These are phyloP conservation scores for Prosopis cineraria DNA, from an alignment of 306 rosid species.

Conservation along the genomic window DNA sequence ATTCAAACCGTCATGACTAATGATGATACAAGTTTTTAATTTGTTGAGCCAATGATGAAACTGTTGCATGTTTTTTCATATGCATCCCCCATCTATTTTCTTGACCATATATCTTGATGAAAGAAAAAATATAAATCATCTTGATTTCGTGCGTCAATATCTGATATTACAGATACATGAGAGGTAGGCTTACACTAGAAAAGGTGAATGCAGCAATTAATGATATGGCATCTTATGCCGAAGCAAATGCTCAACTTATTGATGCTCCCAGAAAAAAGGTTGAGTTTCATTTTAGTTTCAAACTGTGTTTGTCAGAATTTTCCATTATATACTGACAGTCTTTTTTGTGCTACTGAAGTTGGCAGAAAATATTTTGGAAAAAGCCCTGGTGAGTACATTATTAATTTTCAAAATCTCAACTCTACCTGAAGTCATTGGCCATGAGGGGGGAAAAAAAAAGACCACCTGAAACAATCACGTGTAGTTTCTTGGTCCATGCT, in stretches of 20 bases:
- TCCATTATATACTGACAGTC: conserved; percentile 35
- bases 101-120: not conserved
- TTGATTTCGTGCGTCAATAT: conserved; percentile 8
- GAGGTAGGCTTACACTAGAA: conserved; percentile 91
- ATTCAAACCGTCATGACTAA: not conserved
- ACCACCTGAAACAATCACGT: not conserved
- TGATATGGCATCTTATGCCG: conserved; percentile 88
- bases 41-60: not conserved
- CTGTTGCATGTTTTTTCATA: not conserved
- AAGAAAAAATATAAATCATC: not conserved
- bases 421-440: not conserved
- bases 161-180: conserved; percentile 75
- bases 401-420: conserved; percentile 11
- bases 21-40: not conserved
- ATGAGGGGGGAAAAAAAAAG: not conserved
- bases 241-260: conserved; percentile 78
- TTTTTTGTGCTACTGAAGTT: conserved; percentile 53
- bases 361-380: conserved; percentile 82
- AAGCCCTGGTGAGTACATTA: conserved; percentile 73
- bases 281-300: conserved; percentile 31
- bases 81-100: not conserved
- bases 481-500: not conserved
- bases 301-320: conserved; percentile 18
- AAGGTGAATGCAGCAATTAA: conserved; percentile 83
- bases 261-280: conserved; percentile 86